Conservation (phyloP, 2,329 filamentous ascomycete species). For the Teratosphaeria zuluensis region DNA sequence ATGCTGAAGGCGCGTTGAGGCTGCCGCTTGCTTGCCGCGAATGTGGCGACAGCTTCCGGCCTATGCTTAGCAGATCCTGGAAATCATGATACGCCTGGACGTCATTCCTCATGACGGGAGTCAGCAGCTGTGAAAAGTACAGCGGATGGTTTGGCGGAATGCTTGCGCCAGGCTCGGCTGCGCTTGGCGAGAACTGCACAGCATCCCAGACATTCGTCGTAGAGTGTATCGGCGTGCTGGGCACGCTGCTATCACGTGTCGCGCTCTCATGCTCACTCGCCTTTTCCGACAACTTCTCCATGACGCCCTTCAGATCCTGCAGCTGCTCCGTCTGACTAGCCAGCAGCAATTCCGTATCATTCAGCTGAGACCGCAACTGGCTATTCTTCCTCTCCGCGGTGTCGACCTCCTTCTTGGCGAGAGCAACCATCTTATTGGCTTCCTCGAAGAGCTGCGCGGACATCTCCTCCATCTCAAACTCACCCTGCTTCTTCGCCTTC, state of each 20-base stretch:
- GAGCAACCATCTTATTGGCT: conserved; percentile 95
- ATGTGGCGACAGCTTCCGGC: conserved; percentile 46
- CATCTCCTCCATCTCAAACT: conserved; percentile 81
- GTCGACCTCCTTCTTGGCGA: conserved; percentile 76
- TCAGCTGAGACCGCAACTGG: conserved; percentile 73
- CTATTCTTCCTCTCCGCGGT: conserved; percentile 69
- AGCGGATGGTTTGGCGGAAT: conserved; percentile 53
- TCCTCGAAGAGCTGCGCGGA: conserved; percentile 95
- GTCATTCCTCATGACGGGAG: conserved; percentile 75
- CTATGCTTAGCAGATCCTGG: conserved; percentile 59
- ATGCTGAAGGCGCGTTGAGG: conserved; percentile 32
- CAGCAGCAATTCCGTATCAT: conserved; percentile 76
- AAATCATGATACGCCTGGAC: conserved; percentile 78
- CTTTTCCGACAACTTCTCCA: conserved; percentile 69
- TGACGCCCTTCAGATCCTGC: conserved; percentile 78
- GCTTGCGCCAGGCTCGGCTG: conserved; percentile 37
- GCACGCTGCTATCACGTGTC: conserved; percentile 54
- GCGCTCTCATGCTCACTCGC: conserved; percentile 60
- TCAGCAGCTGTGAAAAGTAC: conserved; percentile 73
- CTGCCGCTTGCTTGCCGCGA: conserved; percentile 55
- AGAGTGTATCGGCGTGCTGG: conserved; percentile 65
- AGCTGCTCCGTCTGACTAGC: conserved; percentile 89
- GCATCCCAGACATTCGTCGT: conserved; percentile 53
- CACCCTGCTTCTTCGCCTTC: conserved; percentile 73
- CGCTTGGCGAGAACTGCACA: conserved; percentile 42